Evolutionary conservation across 2,329 filamentous ascomycete species (phyloP).

Genomic region (Fusarium illudens): DNA sequence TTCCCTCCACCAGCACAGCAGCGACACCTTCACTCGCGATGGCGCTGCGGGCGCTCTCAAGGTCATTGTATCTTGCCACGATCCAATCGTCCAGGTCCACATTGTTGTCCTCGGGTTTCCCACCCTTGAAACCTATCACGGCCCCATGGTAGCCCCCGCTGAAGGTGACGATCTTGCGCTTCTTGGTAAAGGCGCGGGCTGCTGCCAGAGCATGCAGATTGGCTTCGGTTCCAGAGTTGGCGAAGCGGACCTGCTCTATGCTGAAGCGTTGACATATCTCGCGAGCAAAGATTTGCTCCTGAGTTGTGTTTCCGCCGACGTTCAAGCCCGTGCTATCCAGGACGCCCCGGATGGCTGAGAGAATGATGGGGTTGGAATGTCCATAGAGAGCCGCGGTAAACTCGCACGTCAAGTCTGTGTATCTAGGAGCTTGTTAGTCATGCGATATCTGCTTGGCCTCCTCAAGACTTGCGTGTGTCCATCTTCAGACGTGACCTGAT

Average conservation of each 20-base stretch:
- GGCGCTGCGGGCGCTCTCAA: conserved; percentile 53
- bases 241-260: conserved; percentile 66
- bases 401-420: conserved; percentile 69
- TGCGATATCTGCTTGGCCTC: no score
- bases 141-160: conserved; percentile 54
- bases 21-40: conserved; percentile 61
- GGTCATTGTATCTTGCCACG: conserved; percentile 69
- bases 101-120: conserved; percentile 52
- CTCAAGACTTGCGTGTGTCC: conserved; percentile 44
- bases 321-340: conserved; percentile 60
- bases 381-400: conserved; percentile 72
- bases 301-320: conserved; percentile 60
- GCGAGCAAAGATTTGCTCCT: conserved; percentile 61
- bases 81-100: conserved; percentile 65
- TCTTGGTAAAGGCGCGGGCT: conserved; percentile 57
- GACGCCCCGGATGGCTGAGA: conserved; percentile 55
- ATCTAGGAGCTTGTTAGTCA: conserved; percentile 45
- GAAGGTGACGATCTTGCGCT: conserved; percentile 60
- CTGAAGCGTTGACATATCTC: conserved; percentile 63
- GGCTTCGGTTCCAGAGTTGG: conserved; percentile 73
- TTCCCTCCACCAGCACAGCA: conserved; percentile 71
- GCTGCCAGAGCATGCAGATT: conserved; percentile 67
- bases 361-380: conserved; percentile 67
- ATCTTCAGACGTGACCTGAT: conserved; percentile 53
- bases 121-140: conserved; percentile 48